Percentiles rank a stretch among this genome's conserved stretches.
Evolutionary conservation across 2,329 filamentous ascomycete species (phyloP).

Genomic region (Endoconidiophora laricicola): DNA sequence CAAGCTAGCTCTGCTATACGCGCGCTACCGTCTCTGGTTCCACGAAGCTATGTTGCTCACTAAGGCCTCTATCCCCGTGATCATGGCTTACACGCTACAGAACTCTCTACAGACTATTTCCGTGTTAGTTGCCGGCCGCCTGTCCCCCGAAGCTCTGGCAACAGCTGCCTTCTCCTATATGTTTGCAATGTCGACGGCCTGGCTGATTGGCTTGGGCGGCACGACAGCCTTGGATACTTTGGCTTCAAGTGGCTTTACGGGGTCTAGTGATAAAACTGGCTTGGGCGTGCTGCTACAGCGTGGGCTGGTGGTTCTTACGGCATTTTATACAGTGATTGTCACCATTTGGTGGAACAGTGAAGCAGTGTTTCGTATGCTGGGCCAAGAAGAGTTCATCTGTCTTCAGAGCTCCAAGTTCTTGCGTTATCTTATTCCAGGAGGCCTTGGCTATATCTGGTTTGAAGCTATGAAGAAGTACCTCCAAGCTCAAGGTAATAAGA

Average conservation of each 20-base stretch:
- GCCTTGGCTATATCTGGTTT: constrained; percentile 76
- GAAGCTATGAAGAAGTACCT: constrained; percentile 75
- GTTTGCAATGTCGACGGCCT: constrained; percentile 81
- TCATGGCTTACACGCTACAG: constrained; percentile 70
- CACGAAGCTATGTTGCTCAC: constrained; percentile 51
- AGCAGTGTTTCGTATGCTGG: constrained; percentile 54
- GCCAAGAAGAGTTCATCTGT: constrained; percentile 64
- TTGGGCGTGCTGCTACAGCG: constrained; percentile 65
- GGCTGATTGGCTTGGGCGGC: constrained; percentile 72
- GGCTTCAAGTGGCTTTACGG: constrained; percentile 68
- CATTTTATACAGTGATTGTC: constrained; percentile 57
- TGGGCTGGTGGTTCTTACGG: constrained; percentile 52
- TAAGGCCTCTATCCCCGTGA: constrained; percentile 57
- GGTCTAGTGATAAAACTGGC: constrained; percentile 60
- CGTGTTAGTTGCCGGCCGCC: constrained; percentile 62
- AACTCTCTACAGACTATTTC: constrained; percentile 74
- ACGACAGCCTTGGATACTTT: constrained; percentile 77
- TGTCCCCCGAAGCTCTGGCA: constrained; percentile 64
- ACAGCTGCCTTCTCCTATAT: constrained; percentile 80
- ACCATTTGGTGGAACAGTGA: constrained; percentile 61
- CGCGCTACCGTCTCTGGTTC: constrained; percentile 20
- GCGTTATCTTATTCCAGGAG: constrained; percentile 58
- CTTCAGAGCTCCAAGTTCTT: constrained; percentile 58
- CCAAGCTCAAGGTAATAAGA: constrained; percentile 61
- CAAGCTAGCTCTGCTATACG: background rate